Percentiles rank a stretch among this genome's conserved stretches.
Conservation (phyloP, 2,329 filamentous ascomycete genomes). For the Ambrosiella cleistominuta region DNA sequence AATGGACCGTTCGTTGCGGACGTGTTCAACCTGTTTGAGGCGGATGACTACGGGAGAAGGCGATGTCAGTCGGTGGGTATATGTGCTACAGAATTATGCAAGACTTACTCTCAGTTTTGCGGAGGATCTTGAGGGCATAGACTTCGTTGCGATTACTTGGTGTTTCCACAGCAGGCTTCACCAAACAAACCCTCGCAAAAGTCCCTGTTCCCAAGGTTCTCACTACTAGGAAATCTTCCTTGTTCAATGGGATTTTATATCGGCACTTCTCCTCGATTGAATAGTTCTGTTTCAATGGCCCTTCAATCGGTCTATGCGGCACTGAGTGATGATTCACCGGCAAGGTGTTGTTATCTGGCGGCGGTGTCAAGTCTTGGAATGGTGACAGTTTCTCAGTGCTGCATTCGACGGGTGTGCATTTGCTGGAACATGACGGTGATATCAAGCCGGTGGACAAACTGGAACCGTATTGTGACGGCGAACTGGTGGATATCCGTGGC, state of each 20-base stretch:
- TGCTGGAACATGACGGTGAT: not conserved
- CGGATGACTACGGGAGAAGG: constrained; percentile 39
- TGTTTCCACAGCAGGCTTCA: constrained; percentile 40
- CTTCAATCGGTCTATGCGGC: not conserved
- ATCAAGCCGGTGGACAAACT: not conserved
- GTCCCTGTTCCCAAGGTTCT: constrained; percentile 66
- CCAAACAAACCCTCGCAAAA: constrained; percentile 68
- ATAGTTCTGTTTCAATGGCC: not conserved
- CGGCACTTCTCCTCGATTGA: constrained; percentile 11
- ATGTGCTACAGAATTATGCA: not conserved
- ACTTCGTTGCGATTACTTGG: constrained; percentile 43
- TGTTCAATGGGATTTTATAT: constrained; percentile 16
- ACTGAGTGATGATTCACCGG: not conserved
- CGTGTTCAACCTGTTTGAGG: constrained; percentile 74
- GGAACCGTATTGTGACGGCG: not conserved
- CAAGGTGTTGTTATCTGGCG: not conserved
- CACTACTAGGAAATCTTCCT: constrained; percentile 52
- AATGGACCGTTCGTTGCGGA: constrained; percentile 65
- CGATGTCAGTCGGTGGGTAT: not conserved
- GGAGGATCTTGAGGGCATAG: constrained; percentile 68
- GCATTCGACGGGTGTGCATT: not conserved
- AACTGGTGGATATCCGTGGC: not conserved
- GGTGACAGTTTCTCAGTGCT: not conserved
- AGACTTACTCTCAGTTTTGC: constrained; percentile 36
- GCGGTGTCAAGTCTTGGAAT: not conserved